These are phyloP conservation scores for Cudoniella acicularis DNA, from an alignment of 495 filamentous ascomycete species.

Conservation along the genomic window DNA sequence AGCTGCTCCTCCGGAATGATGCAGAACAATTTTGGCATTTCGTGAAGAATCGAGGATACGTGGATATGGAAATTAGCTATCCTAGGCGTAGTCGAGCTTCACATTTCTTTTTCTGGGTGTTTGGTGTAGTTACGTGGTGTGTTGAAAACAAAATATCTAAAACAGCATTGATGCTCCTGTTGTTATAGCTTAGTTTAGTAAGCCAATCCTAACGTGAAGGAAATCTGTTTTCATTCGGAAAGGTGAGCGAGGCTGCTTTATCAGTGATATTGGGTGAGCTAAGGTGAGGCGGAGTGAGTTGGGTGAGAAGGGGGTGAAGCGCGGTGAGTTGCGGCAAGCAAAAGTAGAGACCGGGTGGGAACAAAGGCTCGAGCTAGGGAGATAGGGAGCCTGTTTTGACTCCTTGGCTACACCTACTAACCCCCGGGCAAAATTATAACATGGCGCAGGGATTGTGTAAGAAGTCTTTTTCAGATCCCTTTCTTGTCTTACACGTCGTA, in stretches of 20 bases:
- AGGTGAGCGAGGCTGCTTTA: conserved; percentile 1
- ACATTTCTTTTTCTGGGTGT: background rate
- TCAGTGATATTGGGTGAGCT: too few relatives aligned
- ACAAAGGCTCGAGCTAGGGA: background rate
- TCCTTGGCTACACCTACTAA: background rate
- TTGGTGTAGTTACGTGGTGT: background rate
- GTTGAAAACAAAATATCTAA: background rate
- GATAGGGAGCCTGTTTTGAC: background rate
- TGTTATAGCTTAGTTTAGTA: conserved; percentile 5
- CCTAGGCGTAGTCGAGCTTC: background rate
- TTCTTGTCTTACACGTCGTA: background rate
- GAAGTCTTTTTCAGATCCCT: background rate
- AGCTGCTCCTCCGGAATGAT: conserved; percentile 10
- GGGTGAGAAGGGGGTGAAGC: background rate
- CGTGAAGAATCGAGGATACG: conserved; percentile 8
- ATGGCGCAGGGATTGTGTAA: background rate
- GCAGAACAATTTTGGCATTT: conserved; percentile 10
- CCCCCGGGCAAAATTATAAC: background rate
- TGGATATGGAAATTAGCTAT: background rate
- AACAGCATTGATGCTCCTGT: conserved; percentile 4
- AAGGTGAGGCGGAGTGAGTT: background rate
- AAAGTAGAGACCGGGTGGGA: background rate
- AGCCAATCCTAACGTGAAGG: conserved; percentile 4
- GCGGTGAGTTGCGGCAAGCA: background rate
- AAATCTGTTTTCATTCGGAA: conserved; percentile 6